phyloP scores from a whole-genome alignment of 139 green algal species.

The Volvox africanus region DNA sequence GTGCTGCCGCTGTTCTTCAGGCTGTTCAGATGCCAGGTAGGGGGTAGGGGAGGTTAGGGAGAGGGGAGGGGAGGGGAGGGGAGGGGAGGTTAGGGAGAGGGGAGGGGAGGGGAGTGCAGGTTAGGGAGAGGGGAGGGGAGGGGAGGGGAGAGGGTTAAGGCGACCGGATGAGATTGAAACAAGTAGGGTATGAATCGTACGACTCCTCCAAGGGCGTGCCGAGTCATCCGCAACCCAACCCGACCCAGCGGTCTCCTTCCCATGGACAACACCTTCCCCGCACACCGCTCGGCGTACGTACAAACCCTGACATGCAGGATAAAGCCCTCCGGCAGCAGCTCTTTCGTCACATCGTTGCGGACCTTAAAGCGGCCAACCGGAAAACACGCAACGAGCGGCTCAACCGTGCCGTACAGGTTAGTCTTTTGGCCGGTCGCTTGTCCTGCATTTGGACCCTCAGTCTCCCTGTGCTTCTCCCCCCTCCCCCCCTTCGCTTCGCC shows the following conservation, averaged over 20 bases:
- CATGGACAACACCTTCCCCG: no score
- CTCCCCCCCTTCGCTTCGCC: no score
- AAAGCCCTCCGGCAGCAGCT: constrained; percentile 90
- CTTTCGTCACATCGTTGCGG: constrained; percentile 94
- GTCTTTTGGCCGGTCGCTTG: no score
- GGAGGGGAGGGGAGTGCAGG: background rate
- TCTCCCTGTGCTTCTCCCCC: no score
- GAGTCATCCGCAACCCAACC: no score
- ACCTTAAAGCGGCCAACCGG: constrained; percentile 91
- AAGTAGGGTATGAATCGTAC: no score
- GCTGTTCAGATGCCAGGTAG: constrained; percentile 81
- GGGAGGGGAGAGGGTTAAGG: background rate
- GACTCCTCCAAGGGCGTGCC: no score
- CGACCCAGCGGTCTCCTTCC: no score
- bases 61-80: background rate
- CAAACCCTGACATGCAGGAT: no score
- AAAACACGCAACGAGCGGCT: constrained; percentile 86
- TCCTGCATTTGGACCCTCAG: no score
- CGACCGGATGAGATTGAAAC: background rate
- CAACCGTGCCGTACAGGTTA: constrained; percentile 81
- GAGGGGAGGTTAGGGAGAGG: background rate
- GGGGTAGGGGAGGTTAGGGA: background rate
- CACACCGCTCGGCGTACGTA: no score
- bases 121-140: background rate
- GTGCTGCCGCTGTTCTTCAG: constrained; percentile 96